Evolutionary conservation across 805 yeast species (phyloP), one percentile per base, ranked within the genome.

Genomic region (Teunomyces gatunensis): DNA sequence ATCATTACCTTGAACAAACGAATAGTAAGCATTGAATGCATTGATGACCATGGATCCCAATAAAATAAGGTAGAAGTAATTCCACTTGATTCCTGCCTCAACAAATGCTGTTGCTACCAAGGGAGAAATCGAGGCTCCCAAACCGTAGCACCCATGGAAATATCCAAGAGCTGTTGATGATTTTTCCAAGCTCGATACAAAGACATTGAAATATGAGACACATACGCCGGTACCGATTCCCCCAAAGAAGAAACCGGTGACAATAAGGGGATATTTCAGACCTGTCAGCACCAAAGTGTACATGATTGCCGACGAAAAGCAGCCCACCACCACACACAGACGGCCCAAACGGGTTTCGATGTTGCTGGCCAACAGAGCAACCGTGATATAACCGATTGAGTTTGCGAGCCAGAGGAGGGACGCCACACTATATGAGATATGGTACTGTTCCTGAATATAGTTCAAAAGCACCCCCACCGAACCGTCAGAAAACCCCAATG

Each of bases 81-180:
- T 51, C 63, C 63, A 59, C 15, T 30, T 33, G 37, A 59, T 33
- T 4, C 46, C 49, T 10, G 47, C 43, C 21, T 54, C 55, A 4
- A 58, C 46, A 49, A 56, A 49, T 6, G 55, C 47, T 3, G 61
- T 58, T 17, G 62, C 60, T 21, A 53, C 40, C 34, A 59, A 46
- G 3, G 63, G 63, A 7, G 61, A 52, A 6, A 64, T 41, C 52
- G 66, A 46, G 39, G 63, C 55, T 5, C 64, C 64, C n/a, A 57
- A 15, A 5, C 65, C 65, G 48, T 60, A 61, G 11, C 51, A 44
- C 11, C 61, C 65, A 39, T 60, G 64, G 47, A 55, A 59, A 13
- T 49, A 46, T 3, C 58, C 55, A 15, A 61, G 45, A 21, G 54
- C 55, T 30, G 47, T 51, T 11, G 64, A 55, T 29, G 54, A 50